Base-by-base conservation (phyloP, 75 land plant species). In the Azolla pinnata region DNA sequence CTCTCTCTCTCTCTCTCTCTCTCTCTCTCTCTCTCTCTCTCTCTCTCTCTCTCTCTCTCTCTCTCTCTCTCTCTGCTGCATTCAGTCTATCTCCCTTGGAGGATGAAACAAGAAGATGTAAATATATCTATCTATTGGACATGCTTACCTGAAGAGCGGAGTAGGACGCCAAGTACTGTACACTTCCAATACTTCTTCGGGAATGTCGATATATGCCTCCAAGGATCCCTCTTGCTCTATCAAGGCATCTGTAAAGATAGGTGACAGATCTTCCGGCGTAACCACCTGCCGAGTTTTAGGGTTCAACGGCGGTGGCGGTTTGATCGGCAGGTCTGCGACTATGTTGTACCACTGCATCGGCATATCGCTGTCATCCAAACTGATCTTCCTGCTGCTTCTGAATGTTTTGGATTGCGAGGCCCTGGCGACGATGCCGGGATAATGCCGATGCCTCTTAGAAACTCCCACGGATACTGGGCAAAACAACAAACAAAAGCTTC, bases 161-260 rank as follows among this genome's bases (percentile, higher is more conserved):
- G 92, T 90, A 29, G 96, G 92, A 7, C 96, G 79, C 96, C 96
- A 90, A 17, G 76, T 75, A 21, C 48, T 63, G 65, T 90, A 90
- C 16, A 90, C 73, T 33, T 90, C 88, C 33, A 81, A 57, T 34
- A 90, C 88, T 48, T 90, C 96, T 21, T 78, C 79, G n/a, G 96
- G 96, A 27, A 90, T 90, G 29, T 74, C 79, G 40, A 87, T 81
- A 62, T 60, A 90, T n/a, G 72, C 57, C 20, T 87, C 76, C 42
- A 27, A 31, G 21, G 64, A 67, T 0, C 58, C 72, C 56, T 90
- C 96, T 53, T 90, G 96, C 67, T 51, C 79, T 33, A 90, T 87
- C 70, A 90, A 58, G 40, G 79, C 87, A 33, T 71, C 56, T 8
- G 96, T 81, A 49, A 90, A 90, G 20, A 90, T 70, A 33, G 87